phyloP scores from a whole-genome alignment of 1,139 yeast genomes.

The Zygoascus meyerae region DNA sequence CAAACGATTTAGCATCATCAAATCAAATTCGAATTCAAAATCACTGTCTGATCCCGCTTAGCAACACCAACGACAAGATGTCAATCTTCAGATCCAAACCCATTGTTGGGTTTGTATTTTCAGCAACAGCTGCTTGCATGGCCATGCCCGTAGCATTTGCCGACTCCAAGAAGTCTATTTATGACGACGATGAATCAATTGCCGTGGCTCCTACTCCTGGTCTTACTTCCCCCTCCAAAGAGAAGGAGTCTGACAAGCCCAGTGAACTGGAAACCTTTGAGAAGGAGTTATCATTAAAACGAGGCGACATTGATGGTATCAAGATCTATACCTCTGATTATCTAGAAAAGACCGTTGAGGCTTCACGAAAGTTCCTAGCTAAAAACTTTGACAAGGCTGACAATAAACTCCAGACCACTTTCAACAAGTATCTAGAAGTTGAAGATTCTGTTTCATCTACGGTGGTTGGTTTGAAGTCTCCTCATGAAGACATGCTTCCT shows the following conservation, averaged over 20 bases:
- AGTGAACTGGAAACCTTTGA: constrained; percentile 19
- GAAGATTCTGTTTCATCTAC: constrained; percentile 67
- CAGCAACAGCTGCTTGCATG: background rate
- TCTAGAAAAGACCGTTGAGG: constrained; percentile 46
- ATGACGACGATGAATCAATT: constrained; percentile 35
- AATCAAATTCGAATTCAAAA: background rate
- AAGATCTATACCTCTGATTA: constrained; percentile 49
- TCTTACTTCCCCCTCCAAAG: constrained; percentile 42
- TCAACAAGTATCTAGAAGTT: constrained; percentile 47
- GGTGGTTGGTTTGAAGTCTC: constrained; percentile 62
- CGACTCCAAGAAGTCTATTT: constrained; percentile 16
- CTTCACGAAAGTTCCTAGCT: constrained; percentile 41
- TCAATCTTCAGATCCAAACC: constrained; percentile 5
- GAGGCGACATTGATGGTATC: constrained; percentile 50
- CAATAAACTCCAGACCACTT: constrained; percentile 38
- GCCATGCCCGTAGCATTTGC: constrained; percentile 7
- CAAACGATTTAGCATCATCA: background rate
- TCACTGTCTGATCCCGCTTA: background rate
- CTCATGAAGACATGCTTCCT: constrained; percentile 70
- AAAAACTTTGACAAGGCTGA: constrained; percentile 33
- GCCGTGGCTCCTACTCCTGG: constrained; percentile 47
- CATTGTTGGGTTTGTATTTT: background rate
- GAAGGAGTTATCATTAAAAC: constrained; percentile 29
- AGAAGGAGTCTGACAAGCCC: constrained; percentile 36
- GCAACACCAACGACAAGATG: background rate